Conservation (phyloP, 1,284 basidiomycete species). For the Sanghuangporus weigelae region DNA sequence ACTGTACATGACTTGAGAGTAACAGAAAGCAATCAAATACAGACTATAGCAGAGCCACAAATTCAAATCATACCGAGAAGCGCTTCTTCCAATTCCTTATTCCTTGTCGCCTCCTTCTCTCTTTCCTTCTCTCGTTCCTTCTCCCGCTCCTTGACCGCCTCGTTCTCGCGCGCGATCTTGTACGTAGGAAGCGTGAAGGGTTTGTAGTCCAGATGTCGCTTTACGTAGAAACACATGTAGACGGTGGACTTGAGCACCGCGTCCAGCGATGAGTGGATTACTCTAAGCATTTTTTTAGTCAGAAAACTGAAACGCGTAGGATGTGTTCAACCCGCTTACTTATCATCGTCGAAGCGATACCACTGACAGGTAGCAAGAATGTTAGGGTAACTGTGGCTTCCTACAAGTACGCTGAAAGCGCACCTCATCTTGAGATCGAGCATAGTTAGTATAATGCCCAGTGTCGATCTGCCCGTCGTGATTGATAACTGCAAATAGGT, state of each 20-base stretch:
- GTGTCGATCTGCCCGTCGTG: slow-evolving; percentile 95
- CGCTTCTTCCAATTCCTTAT: slow-evolving; percentile 59
- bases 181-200: slow-evolving; percentile 64
- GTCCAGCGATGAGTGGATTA: slow-evolving; percentile 63
- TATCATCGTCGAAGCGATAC: slow-evolving; percentile 95
- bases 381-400: not conserved
- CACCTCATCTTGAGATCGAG: slow-evolving; percentile 72
- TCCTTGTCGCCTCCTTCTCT: slow-evolving; percentile 47
- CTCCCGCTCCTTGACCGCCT: slow-evolving; percentile 61
- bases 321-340: slow-evolving; percentile 41
- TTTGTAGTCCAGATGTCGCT: slow-evolving; percentile 79
- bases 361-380: slow-evolving; percentile 49
- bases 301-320: not conserved
- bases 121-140: slow-evolving; percentile 53
- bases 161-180: slow-evolving; percentile 60
- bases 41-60: not conserved
- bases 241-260: slow-evolving; percentile 66
- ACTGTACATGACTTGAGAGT: too few species aligned
- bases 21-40: not conserved
- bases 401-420: slow-evolving; percentile 24
- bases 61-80: slow-evolving; percentile 42
- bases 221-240: slow-evolving; percentile 94
- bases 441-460: slow-evolving; percentile 89
- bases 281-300: slow-evolving; percentile 36
- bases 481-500: slow-evolving; percentile 90